Conservation (phyloP, 805 yeast genomes). For the Metschnikowia peoriensis region DNA sequence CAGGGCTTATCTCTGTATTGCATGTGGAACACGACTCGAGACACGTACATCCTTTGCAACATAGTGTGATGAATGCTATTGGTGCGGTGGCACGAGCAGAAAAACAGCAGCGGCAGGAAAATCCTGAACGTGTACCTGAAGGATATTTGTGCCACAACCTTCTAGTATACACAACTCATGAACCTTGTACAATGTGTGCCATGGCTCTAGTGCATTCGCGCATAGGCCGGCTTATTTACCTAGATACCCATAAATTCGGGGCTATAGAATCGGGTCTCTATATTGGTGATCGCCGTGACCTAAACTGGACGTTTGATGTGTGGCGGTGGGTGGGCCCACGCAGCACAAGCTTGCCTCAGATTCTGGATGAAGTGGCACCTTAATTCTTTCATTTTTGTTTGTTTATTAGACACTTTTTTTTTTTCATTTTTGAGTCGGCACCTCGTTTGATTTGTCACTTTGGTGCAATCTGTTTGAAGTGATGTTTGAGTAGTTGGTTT, state of each 20-base stretch:
- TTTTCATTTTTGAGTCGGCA: neutral
- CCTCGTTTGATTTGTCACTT: too few species aligned
- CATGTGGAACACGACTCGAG: slow-evolving; percentile 41
- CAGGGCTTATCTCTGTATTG: slow-evolving; percentile 27
- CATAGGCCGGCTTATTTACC: slow-evolving; percentile 63
- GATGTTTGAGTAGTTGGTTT: too few species aligned
- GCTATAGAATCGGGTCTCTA: slow-evolving; percentile 67
- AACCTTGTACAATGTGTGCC: slow-evolving; percentile 94
- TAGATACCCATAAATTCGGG: slow-evolving; percentile 42
- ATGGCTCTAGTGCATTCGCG: slow-evolving; percentile 96
- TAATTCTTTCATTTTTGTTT: neutral
- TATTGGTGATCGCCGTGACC: slow-evolving; percentile 68
- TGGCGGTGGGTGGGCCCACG: slow-evolving; percentile 62
- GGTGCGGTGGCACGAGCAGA: slow-evolving; percentile 60
- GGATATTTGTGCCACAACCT: slow-evolving; percentile 71
- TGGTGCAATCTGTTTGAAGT: too few species aligned
- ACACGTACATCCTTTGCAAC: slow-evolving; percentile 54
- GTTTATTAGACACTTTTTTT: neutral
- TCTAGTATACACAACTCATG: slow-evolving; percentile 86
- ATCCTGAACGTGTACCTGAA: neutral
- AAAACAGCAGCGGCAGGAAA: slow-evolving; percentile 32
- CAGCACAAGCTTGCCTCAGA: neutral
- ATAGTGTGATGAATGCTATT: slow-evolving; percentile 75
- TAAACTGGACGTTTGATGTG: slow-evolving; percentile 87
- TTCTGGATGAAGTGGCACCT: slow-evolving; percentile 5